These are phyloP conservation scores for Cladophialophora chaetospira DNA, from an alignment of 2,329 filamentous ascomycete genomes.

Conservation along the genomic window DNA sequence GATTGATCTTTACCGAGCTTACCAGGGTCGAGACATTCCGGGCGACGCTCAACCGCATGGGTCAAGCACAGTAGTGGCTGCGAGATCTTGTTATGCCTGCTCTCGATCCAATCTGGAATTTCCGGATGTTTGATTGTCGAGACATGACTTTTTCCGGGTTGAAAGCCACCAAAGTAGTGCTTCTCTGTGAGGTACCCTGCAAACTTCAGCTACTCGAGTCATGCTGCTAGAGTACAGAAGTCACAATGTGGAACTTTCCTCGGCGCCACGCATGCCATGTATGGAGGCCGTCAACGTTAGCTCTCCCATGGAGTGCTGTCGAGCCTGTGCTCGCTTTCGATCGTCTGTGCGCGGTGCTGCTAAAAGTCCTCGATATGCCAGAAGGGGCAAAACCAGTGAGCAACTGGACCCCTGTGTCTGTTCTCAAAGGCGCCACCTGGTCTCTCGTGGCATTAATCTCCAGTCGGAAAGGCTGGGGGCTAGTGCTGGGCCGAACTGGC, in stretches of 20 bases:
- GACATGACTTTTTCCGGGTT: conserved; percentile 3
- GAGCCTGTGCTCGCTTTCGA: conserved; percentile 7
- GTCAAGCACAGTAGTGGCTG: background rate
- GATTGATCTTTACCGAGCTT: conserved; percentile 2
- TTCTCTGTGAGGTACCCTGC: background rate
- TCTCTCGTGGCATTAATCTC: conserved; percentile 17
- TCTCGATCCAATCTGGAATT: conserved; percentile 16
- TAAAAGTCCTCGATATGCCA: background rate
- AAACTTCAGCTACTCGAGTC: conserved; percentile 4
- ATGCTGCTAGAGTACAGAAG: background rate
- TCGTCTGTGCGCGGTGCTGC: conserved; percentile 8
- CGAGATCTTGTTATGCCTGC: conserved; percentile 8
- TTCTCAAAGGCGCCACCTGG: conserved; percentile 14
- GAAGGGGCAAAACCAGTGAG: conserved; percentile 15
- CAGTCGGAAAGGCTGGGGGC: conserved; percentile 7
- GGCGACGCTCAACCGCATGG: conserved; percentile 8
- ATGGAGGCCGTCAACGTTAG: conserved; percentile 3
- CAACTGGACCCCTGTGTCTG: conserved; percentile 11
- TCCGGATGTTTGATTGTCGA: conserved; percentile 1
- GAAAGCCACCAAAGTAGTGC: background rate
- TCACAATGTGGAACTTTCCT: background rate
- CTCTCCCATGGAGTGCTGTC: background rate
- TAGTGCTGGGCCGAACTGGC: conserved; percentile 4
- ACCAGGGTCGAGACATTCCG: conserved; percentile 1
- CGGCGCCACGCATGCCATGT: background rate